Base-by-base conservation (phyloP, 352 stramenopile genomes). In the Phytophthora hibernalis region DNA sequence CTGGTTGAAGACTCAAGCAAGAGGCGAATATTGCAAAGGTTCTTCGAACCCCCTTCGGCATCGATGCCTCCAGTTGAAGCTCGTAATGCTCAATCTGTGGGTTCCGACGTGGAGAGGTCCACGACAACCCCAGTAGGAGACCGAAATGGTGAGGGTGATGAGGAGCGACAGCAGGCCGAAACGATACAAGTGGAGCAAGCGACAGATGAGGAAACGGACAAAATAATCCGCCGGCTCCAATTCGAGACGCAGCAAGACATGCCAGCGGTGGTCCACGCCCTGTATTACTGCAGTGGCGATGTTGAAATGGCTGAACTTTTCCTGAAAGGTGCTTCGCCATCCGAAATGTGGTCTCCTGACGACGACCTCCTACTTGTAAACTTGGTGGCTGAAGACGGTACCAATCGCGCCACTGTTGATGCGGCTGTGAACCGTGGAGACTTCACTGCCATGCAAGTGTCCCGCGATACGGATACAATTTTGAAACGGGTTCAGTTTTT, bases 401-500 rank as follows among this genome's bases (percentile, higher is more conserved):
- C 76, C 49, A 49, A 44, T 16, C 44, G 33, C 0, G 15, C 44
- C 3, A 60, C 66, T 45, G 68, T 77, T 15, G 65, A 64, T 6
- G 66, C 54, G 1, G 79, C 81, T 24, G 26, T 72, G 22, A 56
- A 37, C 21, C 65, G 47, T 33, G 79, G 79, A 1, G 70, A 66
- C 13, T 89, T 90, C 24, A 53, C 62, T 0, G 33, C 28, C 8
- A 87, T 91, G 80, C 70, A 57, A 45, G 65, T 74, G 15, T 42
- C 49, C 20, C 79, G 78, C 18, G 70, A 66, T 24, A 48, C 50
- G 12, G 67, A 71, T 35, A 73, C 85, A 33, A 86, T 91, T 57
- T 43, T 83, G 56, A 65, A 70, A 47, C 81, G 83, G 52, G 77
- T 90, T 56, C 61, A 71, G 28, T 90, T 87, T 61, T 74, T 91